A percentile compares a stretch with the other conserved stretches of the same genome.
Conservation (phyloP, 805 yeast species). For the Metschnikowia dekortorum region DNA sequence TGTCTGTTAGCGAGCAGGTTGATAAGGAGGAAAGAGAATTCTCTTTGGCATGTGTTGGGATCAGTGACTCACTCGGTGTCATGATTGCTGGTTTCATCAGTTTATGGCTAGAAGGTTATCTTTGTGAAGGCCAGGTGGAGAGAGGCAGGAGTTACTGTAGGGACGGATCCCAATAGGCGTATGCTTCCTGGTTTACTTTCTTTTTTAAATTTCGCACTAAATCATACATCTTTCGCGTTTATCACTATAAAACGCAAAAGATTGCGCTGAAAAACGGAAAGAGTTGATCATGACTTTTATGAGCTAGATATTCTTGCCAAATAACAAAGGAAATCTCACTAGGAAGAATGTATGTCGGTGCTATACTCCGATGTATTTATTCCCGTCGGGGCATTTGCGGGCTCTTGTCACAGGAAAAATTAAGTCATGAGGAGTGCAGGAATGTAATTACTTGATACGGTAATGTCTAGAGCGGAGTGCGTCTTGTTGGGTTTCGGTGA, state of each 20-base stretch:
- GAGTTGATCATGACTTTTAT: background rate
- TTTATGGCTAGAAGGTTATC: conserved; percentile 63
- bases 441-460: conserved; percentile 3
- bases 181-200: background rate
- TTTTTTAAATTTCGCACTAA: background rate
- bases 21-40: conserved; percentile 45
- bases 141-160: conserved; percentile 79
- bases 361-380: background rate
- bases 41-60: conserved; percentile 77
- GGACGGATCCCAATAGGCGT: conserved; percentile 4
- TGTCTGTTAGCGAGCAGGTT: conserved; percentile 60
- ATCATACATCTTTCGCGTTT: too few relatives aligned
- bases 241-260: background rate
- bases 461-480: conserved; percentile 2
- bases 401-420: background rate
- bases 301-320: background rate
- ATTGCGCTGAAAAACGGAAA: background rate
- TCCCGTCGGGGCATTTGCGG: background rate
- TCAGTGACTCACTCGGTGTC: conserved; percentile 82
- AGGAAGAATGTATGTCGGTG: background rate
- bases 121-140: conserved; percentile 67
- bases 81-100: conserved; percentile 76
- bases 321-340: too few relatives aligned
- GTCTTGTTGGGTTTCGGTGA: conserved; percentile 3
- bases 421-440: background rate